A percentile compares a stretch with the other conserved stretches of the same genome.
These are phyloP conservation scores for Oligophagozyma castellii DNA, from an alignment of 1,139 yeast genomes.

Conservation along the genomic window DNA sequence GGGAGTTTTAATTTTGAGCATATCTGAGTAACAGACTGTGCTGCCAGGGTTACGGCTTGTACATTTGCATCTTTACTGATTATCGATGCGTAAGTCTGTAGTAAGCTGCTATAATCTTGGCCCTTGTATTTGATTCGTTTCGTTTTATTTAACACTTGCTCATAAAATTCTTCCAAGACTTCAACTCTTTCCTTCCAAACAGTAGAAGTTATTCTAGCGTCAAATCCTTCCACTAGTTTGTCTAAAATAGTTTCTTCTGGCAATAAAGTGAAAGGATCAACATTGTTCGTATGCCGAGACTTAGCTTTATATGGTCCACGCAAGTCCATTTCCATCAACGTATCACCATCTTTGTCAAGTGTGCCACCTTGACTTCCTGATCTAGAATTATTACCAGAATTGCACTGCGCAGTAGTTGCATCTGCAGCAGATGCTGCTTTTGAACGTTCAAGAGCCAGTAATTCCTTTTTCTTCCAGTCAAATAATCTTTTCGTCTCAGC, in stretches of 20 bases:
- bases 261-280: conserved; percentile 42
- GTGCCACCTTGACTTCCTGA: conserved; percentile 2
- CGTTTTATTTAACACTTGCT: conserved; percentile 32
- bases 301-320: conserved; percentile 7
- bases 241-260: conserved; percentile 49
- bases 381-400: not conserved
- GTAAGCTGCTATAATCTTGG: conserved; percentile 55
- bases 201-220: conserved; percentile 39
- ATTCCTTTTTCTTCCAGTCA: conserved; percentile 4
- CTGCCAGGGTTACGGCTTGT: conserved; percentile 73
- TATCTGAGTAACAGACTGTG: conserved; percentile 48
- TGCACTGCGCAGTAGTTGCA: too few species aligned
- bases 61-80: conserved; percentile 75
- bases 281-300: conserved; percentile 17
- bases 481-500: conserved; percentile 4
- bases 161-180: conserved; percentile 52
- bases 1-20: conserved; percentile 49
- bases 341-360: conserved; percentile 28
- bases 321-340: conserved; percentile 29
- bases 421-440: too few species aligned
- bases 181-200: conserved; percentile 94
- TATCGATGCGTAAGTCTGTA: conserved; percentile 52
- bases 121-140: conserved; percentile 34
- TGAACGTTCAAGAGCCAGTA: too few species aligned
- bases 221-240: conserved; percentile 52